Evolutionary conservation across 1,284 basidiomycete species (phyloP).

Genomic region (Macrocybe sp.): DNA sequence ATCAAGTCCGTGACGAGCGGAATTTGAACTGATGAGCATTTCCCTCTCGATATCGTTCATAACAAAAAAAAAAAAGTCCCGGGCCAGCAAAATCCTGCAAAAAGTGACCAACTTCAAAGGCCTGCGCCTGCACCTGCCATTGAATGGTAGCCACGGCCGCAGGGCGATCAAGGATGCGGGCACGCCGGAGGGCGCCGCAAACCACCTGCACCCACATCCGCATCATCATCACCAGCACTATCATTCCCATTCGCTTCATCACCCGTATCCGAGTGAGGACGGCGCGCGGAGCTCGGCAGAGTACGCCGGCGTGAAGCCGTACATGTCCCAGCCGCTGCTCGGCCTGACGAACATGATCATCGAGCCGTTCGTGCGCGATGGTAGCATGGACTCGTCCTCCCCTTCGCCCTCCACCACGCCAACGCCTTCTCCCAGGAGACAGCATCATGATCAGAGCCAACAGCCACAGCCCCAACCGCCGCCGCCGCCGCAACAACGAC

Average conservation of each 20-base stretch:
- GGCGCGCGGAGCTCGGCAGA: slow-evolving; percentile 5
- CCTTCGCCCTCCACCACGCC: neutral
- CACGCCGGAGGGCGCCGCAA: too few species aligned
- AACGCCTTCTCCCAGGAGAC: slow-evolving; percentile 3
- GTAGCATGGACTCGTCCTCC: slow-evolving; percentile 26
- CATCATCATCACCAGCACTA: too few species aligned
- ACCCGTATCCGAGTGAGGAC: slow-evolving; percentile 14
- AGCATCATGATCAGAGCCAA: too few species aligned
- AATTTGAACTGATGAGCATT: too few species aligned
- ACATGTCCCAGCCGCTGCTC: slow-evolving; percentile 38
- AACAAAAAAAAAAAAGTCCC: slow-evolving; percentile 19
- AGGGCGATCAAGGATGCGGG: slow-evolving; percentile 16
- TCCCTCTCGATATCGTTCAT: too few species aligned
- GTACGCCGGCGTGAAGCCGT: slow-evolving; percentile 29
- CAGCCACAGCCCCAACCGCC: too few species aligned
- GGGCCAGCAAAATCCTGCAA: slow-evolving; percentile 34
- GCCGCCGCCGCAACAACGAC: too few species aligned
- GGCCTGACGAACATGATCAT: slow-evolving; percentile 24
- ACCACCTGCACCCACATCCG: too few species aligned
- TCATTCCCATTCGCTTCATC: slow-evolving; percentile 1
- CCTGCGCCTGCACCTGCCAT: slow-evolving; percentile 19
- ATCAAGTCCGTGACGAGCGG: too few species aligned
- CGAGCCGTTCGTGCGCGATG: slow-evolving; percentile 21
- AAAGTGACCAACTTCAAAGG: slow-evolving; percentile 30
- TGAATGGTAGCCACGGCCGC: slow-evolving; percentile 7